Percentiles rank a stretch among this genome's conserved stretches.
Evolutionary conservation across 2,329 filamentous ascomycete species (phyloP).

Genomic region (Ilyonectria mors-panacis): DNA sequence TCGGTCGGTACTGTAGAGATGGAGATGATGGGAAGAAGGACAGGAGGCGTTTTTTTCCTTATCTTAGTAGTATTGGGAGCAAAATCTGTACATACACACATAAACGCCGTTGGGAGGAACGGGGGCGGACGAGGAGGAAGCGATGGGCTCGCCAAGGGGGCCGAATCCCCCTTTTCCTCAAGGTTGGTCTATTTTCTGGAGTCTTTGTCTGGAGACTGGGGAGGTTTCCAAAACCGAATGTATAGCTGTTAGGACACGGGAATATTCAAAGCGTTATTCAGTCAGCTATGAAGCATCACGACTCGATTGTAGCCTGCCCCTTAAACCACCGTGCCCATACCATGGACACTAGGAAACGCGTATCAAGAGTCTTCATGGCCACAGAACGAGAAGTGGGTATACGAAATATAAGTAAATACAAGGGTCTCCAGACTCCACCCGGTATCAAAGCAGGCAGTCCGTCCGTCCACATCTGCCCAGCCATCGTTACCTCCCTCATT

Average conservation of each 20-base stretch:
- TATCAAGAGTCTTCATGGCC: constrained; percentile 24
- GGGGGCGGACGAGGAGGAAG: constrained; percentile 29
- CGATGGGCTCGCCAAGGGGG: constrained; percentile 29
- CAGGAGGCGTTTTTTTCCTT: constrained; percentile 32
- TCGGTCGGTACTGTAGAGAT: constrained; percentile 24
- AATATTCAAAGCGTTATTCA: constrained; percentile 36
- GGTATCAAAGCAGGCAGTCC: constrained; percentile 34
- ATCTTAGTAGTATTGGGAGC: constrained; percentile 7
- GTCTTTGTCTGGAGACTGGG: constrained; percentile 35
- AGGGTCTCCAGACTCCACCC: constrained; percentile 43
- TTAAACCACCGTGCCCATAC: not conserved
- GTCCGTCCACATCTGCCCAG: constrained; percentile 17
- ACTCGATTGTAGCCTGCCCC: not conserved
- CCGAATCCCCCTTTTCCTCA: constrained; percentile 16
- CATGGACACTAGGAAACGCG: not conserved
- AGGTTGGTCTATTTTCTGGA: constrained; percentile 35
- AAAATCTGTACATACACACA: constrained; percentile 29
- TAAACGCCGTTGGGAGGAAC: constrained; percentile 11
- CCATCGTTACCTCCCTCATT: constrained; percentile 28
- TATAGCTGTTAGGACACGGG: constrained; percentile 39
- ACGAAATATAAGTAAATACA: constrained; percentile 41
- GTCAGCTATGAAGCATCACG: constrained; percentile 4
- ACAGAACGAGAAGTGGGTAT: constrained; percentile 42
- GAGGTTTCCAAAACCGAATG: constrained; percentile 31
- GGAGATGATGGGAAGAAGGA: constrained; percentile 25